A percentile compares a stretch with the other conserved stretches of the same genome.
These are phyloP conservation scores for Aureobasidium sp. DNA, from an alignment of 2,329 filamentous ascomycete genomes.

Conservation along the genomic window DNA sequence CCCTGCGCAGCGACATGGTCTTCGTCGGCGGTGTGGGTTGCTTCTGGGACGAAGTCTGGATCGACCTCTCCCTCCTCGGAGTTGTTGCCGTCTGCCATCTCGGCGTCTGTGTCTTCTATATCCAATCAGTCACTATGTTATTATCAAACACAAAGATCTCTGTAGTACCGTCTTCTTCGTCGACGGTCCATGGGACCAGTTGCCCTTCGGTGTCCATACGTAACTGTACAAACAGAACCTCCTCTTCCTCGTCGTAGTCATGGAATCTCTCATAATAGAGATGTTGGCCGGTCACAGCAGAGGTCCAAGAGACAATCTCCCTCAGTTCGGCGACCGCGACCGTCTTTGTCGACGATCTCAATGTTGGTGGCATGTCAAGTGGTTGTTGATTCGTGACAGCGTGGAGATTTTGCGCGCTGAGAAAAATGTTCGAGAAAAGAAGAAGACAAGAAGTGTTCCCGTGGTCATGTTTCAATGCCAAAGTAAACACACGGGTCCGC, in stretches of 20 bases:
- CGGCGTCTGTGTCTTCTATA: neutral
- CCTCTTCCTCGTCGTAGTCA: neutral
- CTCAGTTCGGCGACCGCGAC: neutral
- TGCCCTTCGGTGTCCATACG: neutral
- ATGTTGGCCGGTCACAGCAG: neutral
- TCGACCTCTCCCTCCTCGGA: neutral
- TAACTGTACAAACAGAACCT: neutral
- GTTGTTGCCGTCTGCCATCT: neutral
- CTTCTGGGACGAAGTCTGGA: neutral
- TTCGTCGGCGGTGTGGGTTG: neutral
- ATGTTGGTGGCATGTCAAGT: neutral
- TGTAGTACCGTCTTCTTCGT: neutral
- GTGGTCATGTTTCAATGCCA: neutral
- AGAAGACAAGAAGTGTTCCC: neutral
- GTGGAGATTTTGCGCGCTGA: neutral
- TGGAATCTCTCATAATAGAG: neutral
- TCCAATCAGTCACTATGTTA: neutral
- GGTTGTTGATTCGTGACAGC: neutral
- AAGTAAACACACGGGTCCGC: neutral
- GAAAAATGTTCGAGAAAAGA: neutral
- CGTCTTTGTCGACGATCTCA: neutral
- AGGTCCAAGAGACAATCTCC: neutral
- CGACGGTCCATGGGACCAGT: neutral
- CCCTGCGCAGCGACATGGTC: neutral
- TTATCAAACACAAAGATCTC: neutral